Percentiles rank a stretch among this genome's conserved stretches.
Evolutionary conservation across 495 filamentous ascomycete species (phyloP).

Genomic region (Penicillium tannophilum): DNA sequence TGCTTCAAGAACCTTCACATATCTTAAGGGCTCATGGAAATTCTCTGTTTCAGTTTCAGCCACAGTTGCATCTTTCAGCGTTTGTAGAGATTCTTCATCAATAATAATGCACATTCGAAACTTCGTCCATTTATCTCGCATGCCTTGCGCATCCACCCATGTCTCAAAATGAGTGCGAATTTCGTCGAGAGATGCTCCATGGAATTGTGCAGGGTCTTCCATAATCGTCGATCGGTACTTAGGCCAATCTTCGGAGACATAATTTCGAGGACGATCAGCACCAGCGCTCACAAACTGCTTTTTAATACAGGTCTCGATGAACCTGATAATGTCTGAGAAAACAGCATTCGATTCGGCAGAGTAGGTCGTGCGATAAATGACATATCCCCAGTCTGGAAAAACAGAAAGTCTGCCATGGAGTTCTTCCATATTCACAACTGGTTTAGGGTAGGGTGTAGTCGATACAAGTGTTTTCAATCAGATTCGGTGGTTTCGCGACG

Average conservation of each 20-base stretch:
- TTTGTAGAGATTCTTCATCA: conserved; percentile 14
- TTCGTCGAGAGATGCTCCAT: too few relatives aligned
- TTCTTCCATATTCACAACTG: conserved; percentile 11
- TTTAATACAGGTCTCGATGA: conserved; percentile 14
- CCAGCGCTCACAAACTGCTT: neutral
- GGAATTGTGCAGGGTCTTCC: too few relatives aligned
- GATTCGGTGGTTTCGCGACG: neutral
- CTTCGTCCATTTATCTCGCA: too few relatives aligned
- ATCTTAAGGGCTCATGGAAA: too few relatives aligned
- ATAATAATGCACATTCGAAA: conserved; percentile 16
- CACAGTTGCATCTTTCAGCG: too few relatives aligned
- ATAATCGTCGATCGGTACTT: too few relatives aligned
- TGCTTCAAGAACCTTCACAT: too few relatives aligned
- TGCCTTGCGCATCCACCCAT: too few relatives aligned
- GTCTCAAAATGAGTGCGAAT: too few relatives aligned
- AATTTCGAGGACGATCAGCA: neutral
- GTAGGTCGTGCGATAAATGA: conserved; percentile 19
- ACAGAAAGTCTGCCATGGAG: conserved; percentile 10
- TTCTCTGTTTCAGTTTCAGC: too few relatives aligned
- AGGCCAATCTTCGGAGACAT: too few relatives aligned
- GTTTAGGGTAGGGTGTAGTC: conserved; percentile 3
- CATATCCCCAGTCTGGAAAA: conserved; percentile 16
- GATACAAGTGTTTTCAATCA: conserved; percentile 1
- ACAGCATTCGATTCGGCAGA: conserved; percentile 13
- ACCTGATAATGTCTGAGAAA: conserved; percentile 15